Percentiles rank a stretch among this genome's conserved stretches.
Evolutionary conservation across 495 filamentous ascomycete species (phyloP).

Genomic region (Penicillium chermesinum): DNA sequence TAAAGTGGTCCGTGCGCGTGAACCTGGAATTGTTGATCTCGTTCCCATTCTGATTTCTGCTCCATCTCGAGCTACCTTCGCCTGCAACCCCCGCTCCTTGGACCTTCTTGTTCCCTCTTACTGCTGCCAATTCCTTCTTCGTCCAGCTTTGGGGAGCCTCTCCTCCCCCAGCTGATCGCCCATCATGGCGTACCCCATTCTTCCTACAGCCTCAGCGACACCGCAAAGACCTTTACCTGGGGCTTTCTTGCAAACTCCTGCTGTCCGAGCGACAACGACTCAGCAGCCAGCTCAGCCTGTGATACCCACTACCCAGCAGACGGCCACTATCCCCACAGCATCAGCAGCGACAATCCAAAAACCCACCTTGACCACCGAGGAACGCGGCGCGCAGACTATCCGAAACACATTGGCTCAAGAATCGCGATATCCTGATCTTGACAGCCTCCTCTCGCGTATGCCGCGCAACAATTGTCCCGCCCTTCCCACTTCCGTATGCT

Average conservation of each 20-base stretch:
- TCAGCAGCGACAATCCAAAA: slow-evolving; percentile 32
- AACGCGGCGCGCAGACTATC: slow-evolving; percentile 77
- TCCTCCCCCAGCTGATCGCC: slow-evolving; percentile 21
- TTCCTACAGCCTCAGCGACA: slow-evolving; percentile 45
- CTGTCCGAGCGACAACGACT: slow-evolving; percentile 14
- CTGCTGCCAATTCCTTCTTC: slow-evolving; percentile 13
- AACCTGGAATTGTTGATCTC: slow-evolving; percentile 25
- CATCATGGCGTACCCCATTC: slow-evolving; percentile 55
- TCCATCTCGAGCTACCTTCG: background rate
- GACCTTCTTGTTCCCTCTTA: slow-evolving; percentile 4
- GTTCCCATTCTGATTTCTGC: slow-evolving; percentile 11
- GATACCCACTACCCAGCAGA: slow-evolving; percentile 18
- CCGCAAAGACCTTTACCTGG: slow-evolving; percentile 64
- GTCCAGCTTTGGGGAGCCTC: slow-evolving; percentile 26
- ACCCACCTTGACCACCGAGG: slow-evolving; percentile 56
- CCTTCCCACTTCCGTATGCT: background rate
- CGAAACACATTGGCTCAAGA: slow-evolving; percentile 72
- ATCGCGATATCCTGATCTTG: slow-evolving; percentile 79
- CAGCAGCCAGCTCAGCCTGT: slow-evolving; percentile 16
- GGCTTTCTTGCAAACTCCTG: slow-evolving; percentile 69
- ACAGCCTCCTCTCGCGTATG: slow-evolving; percentile 85
- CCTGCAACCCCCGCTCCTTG: background rate
- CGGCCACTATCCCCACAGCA: slow-evolving; percentile 30
- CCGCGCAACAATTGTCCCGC: slow-evolving; percentile 12
- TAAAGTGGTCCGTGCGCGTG: slow-evolving; percentile 22